phyloP scores from a whole-genome alignment of 805 yeast genomes.

The Ogataea wickerhamii region DNA sequence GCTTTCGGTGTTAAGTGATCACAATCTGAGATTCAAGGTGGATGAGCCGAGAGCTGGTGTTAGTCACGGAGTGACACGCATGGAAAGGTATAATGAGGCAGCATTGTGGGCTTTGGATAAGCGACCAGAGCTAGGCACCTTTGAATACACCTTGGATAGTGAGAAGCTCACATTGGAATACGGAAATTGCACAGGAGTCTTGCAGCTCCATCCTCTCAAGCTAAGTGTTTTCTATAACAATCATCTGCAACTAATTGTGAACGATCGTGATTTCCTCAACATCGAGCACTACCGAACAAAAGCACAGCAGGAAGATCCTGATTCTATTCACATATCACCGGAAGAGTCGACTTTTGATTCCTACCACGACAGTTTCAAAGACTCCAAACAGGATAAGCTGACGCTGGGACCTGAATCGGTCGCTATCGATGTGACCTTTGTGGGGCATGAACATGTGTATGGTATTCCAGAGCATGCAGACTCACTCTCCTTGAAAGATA shows the following conservation, averaged over 20 bases:
- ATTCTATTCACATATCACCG: constrained; percentile 41
- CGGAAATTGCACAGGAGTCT: constrained; percentile 43
- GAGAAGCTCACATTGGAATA: constrained; percentile 28
- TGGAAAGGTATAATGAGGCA: constrained; percentile 58
- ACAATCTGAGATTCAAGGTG: constrained; percentile 56
- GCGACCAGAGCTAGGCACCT: constrained; percentile 20
- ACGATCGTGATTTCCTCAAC: constrained; percentile 69
- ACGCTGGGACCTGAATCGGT: constrained; percentile 90
- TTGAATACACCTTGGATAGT: constrained; percentile 20
- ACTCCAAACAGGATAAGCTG: constrained; percentile 58
- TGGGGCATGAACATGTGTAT: constrained; percentile 59
- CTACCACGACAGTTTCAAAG: constrained; percentile 70
- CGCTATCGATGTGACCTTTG: constrained; percentile 70
- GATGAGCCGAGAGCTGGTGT: constrained; percentile 55
- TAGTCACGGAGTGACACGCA: constrained; percentile 20
- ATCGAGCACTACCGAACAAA: constrained; percentile 72
- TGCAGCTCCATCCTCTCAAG: constrained; percentile 48
- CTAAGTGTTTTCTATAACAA: constrained; percentile 46
- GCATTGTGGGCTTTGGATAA: constrained; percentile 51
- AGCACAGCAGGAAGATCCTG: constrained; percentile 35
- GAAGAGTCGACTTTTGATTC: constrained; percentile 64
- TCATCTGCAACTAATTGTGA: constrained; percentile 50
- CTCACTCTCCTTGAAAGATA: constrained; percentile 67
- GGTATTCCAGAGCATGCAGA: constrained; percentile 99
- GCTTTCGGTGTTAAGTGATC: constrained; percentile 52